Evolutionary conservation across 768 basidiomycete species (phyloP).

Genomic region (Lyophyllum atratum): DNA sequence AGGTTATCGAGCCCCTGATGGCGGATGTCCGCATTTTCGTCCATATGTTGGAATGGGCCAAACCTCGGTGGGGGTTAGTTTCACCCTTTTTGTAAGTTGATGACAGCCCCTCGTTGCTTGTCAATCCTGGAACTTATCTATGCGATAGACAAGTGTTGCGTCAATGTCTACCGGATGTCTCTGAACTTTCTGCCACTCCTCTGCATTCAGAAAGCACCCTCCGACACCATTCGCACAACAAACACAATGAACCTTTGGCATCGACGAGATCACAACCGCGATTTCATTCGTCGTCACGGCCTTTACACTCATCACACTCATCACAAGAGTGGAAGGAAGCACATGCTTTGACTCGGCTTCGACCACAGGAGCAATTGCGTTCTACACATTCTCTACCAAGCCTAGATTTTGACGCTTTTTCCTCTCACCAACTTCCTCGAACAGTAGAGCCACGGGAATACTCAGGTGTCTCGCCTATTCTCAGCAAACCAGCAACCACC

Average conservation of each 20-base stretch:
- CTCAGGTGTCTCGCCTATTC: neutral
- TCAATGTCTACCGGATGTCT: slow-evolving; percentile 7
- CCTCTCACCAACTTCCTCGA: neutral
- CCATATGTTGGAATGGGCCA: slow-evolving; percentile 38
- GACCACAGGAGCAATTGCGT: neutral
- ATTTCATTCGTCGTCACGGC: neutral
- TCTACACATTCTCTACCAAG: neutral
- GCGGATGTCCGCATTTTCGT: slow-evolving; percentile 43
- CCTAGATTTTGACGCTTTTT: neutral
- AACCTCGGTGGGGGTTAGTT: slow-evolving; percentile 36
- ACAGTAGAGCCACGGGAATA: neutral
- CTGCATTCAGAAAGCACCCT: neutral
- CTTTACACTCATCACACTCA: neutral
- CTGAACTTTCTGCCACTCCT: neutral
- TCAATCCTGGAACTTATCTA: neutral
- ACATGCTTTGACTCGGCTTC: neutral
- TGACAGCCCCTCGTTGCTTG: neutral
- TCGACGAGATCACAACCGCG: neutral
- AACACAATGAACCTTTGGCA: neutral
- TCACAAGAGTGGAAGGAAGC: neutral
- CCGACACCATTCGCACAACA: neutral
- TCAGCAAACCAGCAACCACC: neutral
- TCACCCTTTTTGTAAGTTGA: slow-evolving; percentile 33
- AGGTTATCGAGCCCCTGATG: slow-evolving; percentile 35
- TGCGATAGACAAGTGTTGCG: slow-evolving; percentile 12